A percentile compares a stretch with the other conserved stretches of the same genome.
These are phyloP conservation scores for Cyberlindnera mycetangii DNA, from an alignment of 805 yeast species.

Conservation along the genomic window DNA sequence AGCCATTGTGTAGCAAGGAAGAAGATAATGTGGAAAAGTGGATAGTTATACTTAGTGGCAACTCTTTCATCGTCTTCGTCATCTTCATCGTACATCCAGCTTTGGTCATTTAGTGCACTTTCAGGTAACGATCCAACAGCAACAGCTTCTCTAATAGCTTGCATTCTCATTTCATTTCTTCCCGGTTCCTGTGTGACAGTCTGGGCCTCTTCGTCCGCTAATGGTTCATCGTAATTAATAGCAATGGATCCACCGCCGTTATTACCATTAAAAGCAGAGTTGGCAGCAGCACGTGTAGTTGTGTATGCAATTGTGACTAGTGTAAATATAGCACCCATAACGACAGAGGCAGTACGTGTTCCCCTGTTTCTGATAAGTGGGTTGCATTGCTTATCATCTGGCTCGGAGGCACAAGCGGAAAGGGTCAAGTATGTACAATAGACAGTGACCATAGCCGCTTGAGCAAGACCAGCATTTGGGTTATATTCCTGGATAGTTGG, in stretches of 20 bases:
- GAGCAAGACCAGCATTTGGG: slow-evolving; percentile 95
- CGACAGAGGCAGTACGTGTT: slow-evolving; percentile 83
- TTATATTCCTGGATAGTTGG: slow-evolving; percentile 87
- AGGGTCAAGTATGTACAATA: slow-evolving; percentile 89
- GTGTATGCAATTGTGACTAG: slow-evolving; percentile 95
- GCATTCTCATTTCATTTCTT: slow-evolving; percentile 73
- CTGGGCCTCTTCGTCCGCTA: slow-evolving; percentile 21
- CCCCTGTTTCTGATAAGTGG: slow-evolving; percentile 88
- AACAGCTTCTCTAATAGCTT: slow-evolving; percentile 92
- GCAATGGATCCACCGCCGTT: slow-evolving; percentile 36
- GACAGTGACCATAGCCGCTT: slow-evolving; percentile 90
- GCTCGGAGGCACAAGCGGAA: slow-evolving; percentile 94
- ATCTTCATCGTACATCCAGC: slow-evolving; percentile 49
- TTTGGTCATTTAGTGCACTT: slow-evolving; percentile 76
- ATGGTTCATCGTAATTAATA: slow-evolving; percentile 29
- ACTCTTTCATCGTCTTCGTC: slow-evolving; percentile 57
- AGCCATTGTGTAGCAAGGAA: slow-evolving; percentile 96
- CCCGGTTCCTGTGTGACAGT: slow-evolving; percentile 48
- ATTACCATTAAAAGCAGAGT: slow-evolving; percentile 55
- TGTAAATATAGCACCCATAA: slow-evolving; percentile 90
- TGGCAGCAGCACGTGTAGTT: slow-evolving; percentile 94
- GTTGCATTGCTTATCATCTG: slow-evolving; percentile 89
- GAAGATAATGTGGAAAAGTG: slow-evolving; percentile 86
- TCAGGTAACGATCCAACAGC: slow-evolving; percentile 93
- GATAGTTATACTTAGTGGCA: slow-evolving; percentile 77